Evolutionary conservation across 331 rosid species (phyloP).

Genomic region (Malus hybrid): DNA sequence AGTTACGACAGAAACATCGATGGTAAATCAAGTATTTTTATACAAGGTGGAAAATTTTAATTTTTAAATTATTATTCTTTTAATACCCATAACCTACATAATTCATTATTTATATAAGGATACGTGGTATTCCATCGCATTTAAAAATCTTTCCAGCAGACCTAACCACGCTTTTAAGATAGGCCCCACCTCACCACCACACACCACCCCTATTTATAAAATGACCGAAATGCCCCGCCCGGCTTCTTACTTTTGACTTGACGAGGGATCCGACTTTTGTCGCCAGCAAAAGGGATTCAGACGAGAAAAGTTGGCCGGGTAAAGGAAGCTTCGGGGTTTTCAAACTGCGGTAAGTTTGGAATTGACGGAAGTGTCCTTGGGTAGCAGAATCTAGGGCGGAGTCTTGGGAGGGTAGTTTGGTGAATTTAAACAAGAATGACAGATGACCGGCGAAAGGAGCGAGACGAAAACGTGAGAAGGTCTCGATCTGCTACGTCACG

Average conservation of each 20-base stretch:
- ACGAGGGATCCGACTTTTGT: conserved; percentile 4
- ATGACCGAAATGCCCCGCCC: conserved; percentile 22
- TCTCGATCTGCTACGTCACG: conserved; percentile 31
- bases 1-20: too few relatives aligned
- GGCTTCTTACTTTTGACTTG: neutral
- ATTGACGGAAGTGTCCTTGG: conserved; percentile 17
- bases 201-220: neutral
- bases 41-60: too few relatives aligned
- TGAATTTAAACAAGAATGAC: conserved; percentile 21
- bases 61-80: too few relatives aligned
- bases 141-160: too few relatives aligned
- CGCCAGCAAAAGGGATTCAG: neutral
- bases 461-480: conserved; percentile 44
- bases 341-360: neutral
- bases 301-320: neutral
- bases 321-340: neutral
- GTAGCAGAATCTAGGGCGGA: neutral
- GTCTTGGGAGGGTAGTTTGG: conserved; percentile 33
- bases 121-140: too few relatives aligned
- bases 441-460: conserved; percentile 32
- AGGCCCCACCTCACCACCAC: conserved; percentile 24
- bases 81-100: too few relatives aligned
- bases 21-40: too few relatives aligned
- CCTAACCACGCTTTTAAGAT: conserved; percentile 1
- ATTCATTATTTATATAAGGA: too few relatives aligned